Conservation (phyloP, 2,329 filamentous ascomycete species). For the Fusarium guadeloupense region DNA sequence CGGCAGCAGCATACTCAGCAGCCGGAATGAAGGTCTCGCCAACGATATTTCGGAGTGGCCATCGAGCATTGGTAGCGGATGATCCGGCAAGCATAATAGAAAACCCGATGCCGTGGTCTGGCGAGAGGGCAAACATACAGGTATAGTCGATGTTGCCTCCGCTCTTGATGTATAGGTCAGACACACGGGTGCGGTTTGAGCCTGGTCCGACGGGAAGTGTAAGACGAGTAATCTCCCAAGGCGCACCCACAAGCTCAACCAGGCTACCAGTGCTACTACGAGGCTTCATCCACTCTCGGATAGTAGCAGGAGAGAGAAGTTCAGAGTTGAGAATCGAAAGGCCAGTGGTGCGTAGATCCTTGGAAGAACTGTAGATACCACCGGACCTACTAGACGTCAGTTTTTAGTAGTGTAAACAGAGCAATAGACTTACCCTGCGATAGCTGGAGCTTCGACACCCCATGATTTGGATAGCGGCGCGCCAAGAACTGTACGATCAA, state of each 20-base stretch:
- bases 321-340: slow-evolving; percentile 37
- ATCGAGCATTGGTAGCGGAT: slow-evolving; percentile 25
- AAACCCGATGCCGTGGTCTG: slow-evolving; percentile 37
- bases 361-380: slow-evolving; percentile 17
- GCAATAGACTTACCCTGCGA: slow-evolving; percentile 32
- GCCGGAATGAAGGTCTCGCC: slow-evolving; percentile 33
- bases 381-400: slow-evolving; percentile 13
- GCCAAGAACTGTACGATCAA: slow-evolving; percentile 4
- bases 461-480: background rate
- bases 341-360: slow-evolving; percentile 25
- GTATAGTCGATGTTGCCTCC: slow-evolving; percentile 26
- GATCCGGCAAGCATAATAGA: slow-evolving; percentile 41
- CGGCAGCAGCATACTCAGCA: slow-evolving; percentile 30
- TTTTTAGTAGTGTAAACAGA: accelerated
- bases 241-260: slow-evolving; percentile 29
- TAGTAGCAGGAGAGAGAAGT: slow-evolving; percentile 8
- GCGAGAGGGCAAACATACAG: slow-evolving; percentile 14
- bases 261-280: slow-evolving; percentile 28
- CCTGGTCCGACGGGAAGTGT: slow-evolving; percentile 35
- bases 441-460: slow-evolving; percentile 26
- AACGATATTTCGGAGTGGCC: slow-evolving; percentile 24
- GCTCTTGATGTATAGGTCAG: slow-evolving; percentile 32
- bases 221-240: slow-evolving; percentile 37
- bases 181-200: slow-evolving; percentile 22
- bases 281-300: slow-evolving; percentile 35